phyloP scores from a whole-genome alignment of 208 protist species.

The Acanthamoeba castellanii region DNA sequence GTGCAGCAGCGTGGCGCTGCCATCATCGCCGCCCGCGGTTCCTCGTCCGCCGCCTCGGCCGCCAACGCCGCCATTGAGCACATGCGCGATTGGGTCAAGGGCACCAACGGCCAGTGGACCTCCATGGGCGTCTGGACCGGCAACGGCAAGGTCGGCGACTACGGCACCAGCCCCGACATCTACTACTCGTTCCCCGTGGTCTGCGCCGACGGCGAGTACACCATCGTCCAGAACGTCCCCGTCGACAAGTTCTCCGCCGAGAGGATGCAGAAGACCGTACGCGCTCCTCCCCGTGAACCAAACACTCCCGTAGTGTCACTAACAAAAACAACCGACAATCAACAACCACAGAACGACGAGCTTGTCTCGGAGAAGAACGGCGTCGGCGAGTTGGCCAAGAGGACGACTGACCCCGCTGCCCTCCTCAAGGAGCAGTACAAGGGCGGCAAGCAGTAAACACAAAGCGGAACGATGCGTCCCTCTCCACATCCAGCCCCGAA shows the following conservation, averaged over 20 bases:
- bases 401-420: slow-evolving; percentile 3
- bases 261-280: slow-evolving; percentile 73
- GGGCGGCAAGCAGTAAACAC: slow-evolving; percentile 27
- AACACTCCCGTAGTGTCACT: not conserved
- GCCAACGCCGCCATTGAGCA: slow-evolving; percentile 91
- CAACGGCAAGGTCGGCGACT: slow-evolving; percentile 59
- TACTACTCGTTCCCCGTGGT: slow-evolving; percentile 79
- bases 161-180: slow-evolving; percentile 74
- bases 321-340: no score
- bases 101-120: slow-evolving; percentile 82
- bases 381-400: slow-evolving; percentile 41
- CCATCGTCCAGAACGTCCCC: slow-evolving; percentile 74
- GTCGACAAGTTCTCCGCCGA: slow-evolving; percentile 76
- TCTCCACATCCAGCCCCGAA: not conserved
- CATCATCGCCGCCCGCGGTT: slow-evolving; percentile 90
- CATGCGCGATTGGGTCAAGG: slow-evolving; percentile 89
- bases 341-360: slow-evolving; percentile 24
- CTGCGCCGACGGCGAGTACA: slow-evolving; percentile 68
- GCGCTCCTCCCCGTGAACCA: not conserved
- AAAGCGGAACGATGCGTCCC: not conserved
- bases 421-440: slow-evolving; percentile 62
- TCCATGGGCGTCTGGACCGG: slow-evolving; percentile 73
- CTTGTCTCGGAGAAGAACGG: slow-evolving; percentile 50
- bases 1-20: slow-evolving; percentile 95
- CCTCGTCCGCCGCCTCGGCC: slow-evolving; percentile 95